phyloP scores from a whole-genome alignment of 139 green algal species.

The Medakamo hakoo region DNA sequence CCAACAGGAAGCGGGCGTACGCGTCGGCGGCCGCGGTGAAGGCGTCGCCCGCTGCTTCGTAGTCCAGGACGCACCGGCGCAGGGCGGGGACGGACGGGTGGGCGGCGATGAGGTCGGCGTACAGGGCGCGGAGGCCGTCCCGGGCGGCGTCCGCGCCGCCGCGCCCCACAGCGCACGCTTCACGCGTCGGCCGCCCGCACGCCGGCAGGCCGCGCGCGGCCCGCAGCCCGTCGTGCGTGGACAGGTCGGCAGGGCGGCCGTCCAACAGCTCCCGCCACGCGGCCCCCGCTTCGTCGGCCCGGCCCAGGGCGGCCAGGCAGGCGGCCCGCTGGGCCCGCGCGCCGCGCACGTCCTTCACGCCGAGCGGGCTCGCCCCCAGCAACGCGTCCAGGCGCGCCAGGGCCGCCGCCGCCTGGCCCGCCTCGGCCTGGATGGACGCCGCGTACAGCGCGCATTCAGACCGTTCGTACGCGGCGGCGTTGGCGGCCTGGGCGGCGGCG shows the following conservation, averaged over 20 bases:
- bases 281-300: slow-evolving; percentile 31
- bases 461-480: slow-evolving; percentile 83
- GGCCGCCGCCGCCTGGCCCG: slow-evolving; percentile 35
- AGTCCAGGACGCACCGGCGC: slow-evolving; percentile 78
- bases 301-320: slow-evolving; percentile 11
- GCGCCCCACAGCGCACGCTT: too few relatives aligned
- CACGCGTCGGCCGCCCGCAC: not conserved
- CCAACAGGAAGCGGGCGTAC: slow-evolving; percentile 55
- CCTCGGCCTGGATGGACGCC: slow-evolving; percentile 66
- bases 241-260: slow-evolving; percentile 63
- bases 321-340: not conserved
- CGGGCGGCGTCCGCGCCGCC: slow-evolving; percentile 26
- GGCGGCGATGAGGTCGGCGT: slow-evolving; percentile 44
- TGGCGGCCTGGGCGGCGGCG: not conserved
- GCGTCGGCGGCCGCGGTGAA: slow-evolving; percentile 48
- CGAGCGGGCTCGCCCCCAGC: too few relatives aligned
- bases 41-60: slow-evolving; percentile 30
- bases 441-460: slow-evolving; percentile 94
- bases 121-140: slow-evolving; percentile 39
- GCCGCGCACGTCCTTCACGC: not conserved
- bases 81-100: slow-evolving; percentile 42
- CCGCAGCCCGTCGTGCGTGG: slow-evolving; percentile 54
- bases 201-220: slow-evolving; percentile 27
- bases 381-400: slow-evolving; percentile 36
- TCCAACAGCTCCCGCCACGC: slow-evolving; percentile 54